Evolutionary conservation across 2,329 filamentous ascomycete species (phyloP), one percentile per base, ranked within the genome.

Genomic region (Microcyclospora tardicrescens): DNA sequence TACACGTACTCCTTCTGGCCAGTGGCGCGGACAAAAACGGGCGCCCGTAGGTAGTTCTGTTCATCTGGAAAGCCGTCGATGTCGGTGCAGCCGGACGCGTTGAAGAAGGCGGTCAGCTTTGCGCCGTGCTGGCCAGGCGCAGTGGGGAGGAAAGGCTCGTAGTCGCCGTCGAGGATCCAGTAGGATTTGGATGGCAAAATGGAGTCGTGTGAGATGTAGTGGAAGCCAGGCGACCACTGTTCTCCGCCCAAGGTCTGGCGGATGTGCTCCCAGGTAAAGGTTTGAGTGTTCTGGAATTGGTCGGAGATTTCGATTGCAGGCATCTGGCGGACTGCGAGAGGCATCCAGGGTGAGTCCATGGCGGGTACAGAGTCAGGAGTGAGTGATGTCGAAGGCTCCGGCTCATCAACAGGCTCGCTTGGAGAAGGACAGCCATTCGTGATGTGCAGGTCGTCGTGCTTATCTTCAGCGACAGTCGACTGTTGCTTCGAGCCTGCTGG

Each of bases 21-120:
- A 10, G 39, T 40, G 15, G 42, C 39, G 35, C 41, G 50, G 39
- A 67, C 48, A 49, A 69, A 69, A 35, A 69, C 51, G 0, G 66
- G 65, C 0, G 61, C 58, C 16, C 63, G 45, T n/a, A 51, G 41
- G 42, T 61, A 63, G 3, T 58, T 54, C 12, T 45, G 34, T 16
- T 37, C 38, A 0, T 14, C 36, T 1, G 51, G 51, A 10, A n/a
- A n/a, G 30, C 14, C 30, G 10, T 32, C 30, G 12, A n/a, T 15
- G 19, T 24, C 19, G 5, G 19, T 24, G 19, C 19, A 24, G 30
- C 30, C 14, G 4, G 30, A 32, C 1, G 40, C 47, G 46, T 66
- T 66, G 58, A 65, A 65, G 55, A 68, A 64, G 0, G 64, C 58
- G 1, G 61, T 64, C 8, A 69, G 49, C 43, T 67, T 68, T 4